Percentiles rank a stretch among this genome's conserved stretches.
Evolutionary conservation across 768 basidiomycete genomes (phyloP).

Genomic region (Termitomyces eurrhizus): DNA sequence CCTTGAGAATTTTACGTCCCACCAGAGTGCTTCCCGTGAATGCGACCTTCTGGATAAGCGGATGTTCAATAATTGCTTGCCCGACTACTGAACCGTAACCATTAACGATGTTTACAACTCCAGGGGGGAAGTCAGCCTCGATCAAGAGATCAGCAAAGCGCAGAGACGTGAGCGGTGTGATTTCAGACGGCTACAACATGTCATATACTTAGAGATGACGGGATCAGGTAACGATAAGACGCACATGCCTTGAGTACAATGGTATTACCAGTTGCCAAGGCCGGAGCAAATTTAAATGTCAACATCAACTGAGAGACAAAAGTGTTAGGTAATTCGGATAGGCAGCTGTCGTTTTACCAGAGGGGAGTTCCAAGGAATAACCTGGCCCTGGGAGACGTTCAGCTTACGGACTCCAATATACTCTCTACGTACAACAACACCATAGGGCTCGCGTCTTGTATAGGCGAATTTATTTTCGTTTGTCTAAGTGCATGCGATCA

Average conservation of each 20-base stretch:
- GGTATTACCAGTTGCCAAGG: conserved; percentile 43
- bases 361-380: conserved; percentile 56
- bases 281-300: conserved; percentile 26
- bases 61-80: conserved; percentile 56
- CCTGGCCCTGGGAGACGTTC: conserved; percentile 35
- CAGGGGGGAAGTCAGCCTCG: conserved; percentile 68
- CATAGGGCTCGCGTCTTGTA: conserved; percentile 51
- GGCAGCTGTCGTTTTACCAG: conserved; percentile 9
- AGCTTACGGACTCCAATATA: conserved; percentile 23
- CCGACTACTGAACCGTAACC: conserved; percentile 60
- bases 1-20: conserved; percentile 77
- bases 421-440: conserved; percentile 29
- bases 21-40: conserved; percentile 82
- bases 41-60: conserved; percentile 62
- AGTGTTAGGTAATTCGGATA: background rate
- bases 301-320: conserved; percentile 18
- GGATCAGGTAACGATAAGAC: background rate
- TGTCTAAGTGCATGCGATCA: conserved; percentile 14
- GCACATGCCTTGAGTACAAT: conserved; percentile 3
- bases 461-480: conserved; percentile 25
- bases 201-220: background rate
- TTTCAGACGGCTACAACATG: conserved; percentile 51
- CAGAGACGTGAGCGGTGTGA: conserved; percentile 61
- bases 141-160: conserved; percentile 43
- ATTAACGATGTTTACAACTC: conserved; percentile 64